phyloP scores from a whole-genome alignment of 176 grass and related monocot genomes.

The Chloris gayana region DNA sequence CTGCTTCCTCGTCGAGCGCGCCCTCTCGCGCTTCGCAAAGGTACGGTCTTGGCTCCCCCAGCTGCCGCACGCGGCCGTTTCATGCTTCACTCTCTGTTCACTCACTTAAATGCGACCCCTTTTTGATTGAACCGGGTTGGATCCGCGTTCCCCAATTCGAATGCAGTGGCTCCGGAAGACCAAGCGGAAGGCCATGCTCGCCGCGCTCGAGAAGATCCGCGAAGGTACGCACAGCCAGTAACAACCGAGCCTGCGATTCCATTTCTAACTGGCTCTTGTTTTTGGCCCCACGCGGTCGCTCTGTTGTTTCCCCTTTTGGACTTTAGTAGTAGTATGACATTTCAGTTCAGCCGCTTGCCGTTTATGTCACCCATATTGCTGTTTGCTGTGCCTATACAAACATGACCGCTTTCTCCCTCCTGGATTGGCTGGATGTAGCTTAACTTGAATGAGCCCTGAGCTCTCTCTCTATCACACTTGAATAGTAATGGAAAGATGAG shows the following conservation, averaged over 20 bases:
- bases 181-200: conserved; percentile 97
- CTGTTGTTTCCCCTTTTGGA: not conserved
- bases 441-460: not conserved
- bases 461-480: not conserved
- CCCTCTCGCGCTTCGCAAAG: conserved; percentile 78
- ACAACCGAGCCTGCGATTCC: too few species aligned
- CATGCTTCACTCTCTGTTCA: not conserved
- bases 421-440: too few species aligned
- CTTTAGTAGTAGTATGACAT: not conserved
- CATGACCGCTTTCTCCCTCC: not conserved
- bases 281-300: too few species aligned
- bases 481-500: not conserved
- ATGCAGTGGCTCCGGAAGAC: conserved; percentile 84
- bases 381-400: not conserved
- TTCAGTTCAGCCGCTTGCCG: not conserved
- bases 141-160: not conserved
- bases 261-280: too few species aligned
- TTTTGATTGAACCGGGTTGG: not conserved
- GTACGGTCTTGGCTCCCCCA: not conserved
- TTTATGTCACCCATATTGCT: not conserved
- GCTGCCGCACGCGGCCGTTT: too few species aligned
- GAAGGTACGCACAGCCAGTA: conserved; percentile 51
- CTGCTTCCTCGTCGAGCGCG: conserved; percentile 93
- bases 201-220: conserved; percentile 89
- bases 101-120: not conserved